These are phyloP conservation scores for Chytriomyces sp. DNA, from an alignment of 192 early-diverging fungal genomes.

Conservation along the genomic window DNA sequence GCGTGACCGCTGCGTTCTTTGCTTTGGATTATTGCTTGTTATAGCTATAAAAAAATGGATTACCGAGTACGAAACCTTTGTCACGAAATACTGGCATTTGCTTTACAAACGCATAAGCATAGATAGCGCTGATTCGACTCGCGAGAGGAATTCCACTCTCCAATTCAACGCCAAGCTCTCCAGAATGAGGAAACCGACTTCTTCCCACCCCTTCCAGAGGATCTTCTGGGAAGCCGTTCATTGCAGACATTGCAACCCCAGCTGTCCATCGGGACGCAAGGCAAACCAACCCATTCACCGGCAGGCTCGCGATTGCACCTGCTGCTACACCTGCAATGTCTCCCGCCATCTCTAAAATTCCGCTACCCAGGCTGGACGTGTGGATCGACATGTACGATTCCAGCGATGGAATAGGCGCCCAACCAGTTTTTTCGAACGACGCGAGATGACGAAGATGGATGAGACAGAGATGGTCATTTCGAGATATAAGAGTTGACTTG, in stretches of 20 bases:
- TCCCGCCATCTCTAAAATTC: neutral
- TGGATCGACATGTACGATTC: conserved; percentile 13
- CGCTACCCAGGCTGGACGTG: neutral
- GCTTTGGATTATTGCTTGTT: neutral
- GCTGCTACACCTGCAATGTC: neutral
- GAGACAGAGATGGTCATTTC: conserved; percentile 16
- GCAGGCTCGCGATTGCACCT: neutral
- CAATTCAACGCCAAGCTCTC: conserved; percentile 1
- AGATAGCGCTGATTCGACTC: conserved; percentile 5
- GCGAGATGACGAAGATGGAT: conserved; percentile 3
- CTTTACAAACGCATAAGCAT: conserved; percentile 12
- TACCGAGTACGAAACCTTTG: conserved; percentile 33
- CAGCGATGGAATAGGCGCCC: neutral
- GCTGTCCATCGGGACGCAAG: neutral
- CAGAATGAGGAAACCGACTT: conserved; percentile 1
- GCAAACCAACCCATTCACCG: neutral
- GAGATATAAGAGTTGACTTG: neutral
- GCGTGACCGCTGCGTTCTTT: neutral
- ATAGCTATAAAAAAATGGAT: neutral
- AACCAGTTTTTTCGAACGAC: conserved; percentile 8
- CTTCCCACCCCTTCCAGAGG: conserved; percentile 14
- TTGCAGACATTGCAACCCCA: neutral
- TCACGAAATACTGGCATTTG: conserved; percentile 33
- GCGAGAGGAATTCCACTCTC: conserved; percentile 10
- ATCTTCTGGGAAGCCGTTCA: neutral